Base-by-base conservation (phyloP, 2,329 filamentous ascomycete genomes). In the Blumeria hordei region DNA sequence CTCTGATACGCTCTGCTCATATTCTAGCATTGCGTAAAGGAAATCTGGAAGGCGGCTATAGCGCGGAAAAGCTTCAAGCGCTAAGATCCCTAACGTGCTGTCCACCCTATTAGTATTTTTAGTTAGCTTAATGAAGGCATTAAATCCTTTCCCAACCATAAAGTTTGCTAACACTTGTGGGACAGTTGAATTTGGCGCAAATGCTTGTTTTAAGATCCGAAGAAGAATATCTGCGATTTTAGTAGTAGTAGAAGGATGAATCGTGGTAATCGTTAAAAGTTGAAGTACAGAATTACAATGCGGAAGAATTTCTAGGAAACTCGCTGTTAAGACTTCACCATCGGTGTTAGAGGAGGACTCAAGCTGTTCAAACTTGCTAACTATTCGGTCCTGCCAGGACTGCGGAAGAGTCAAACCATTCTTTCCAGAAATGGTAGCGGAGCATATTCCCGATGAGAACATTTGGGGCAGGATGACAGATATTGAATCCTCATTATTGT, bases 141-240 rank as follows among this genome's bases (percentile, higher is more conserved):
- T 77, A 62, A 92, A 86, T 0, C 84, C 85, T 60, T 80, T 80
- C 9, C 83, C 84, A 56, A 82, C 73, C 53, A 85, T 83, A 60
- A 92, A 87, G 37, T 77, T 73, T n/a, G 78, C 76, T 63, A 81
- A 75, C 58, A 81, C 75, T 3, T 76, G 77, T 1, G 74, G 72
- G 54, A 78, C 67, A 10, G 74, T 72, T 6, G 74, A 74, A 1
- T 77, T 77, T 7, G 79, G 77, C 18, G 76, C 71, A 47, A 86
- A 68, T 0, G 81, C 78, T 28, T 81, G 72, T 60, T 79, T 77
- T 41, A 86, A 67, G 62, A 84, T 84, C 55, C 75, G 72, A 37
- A 83, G 72, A 21, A 87, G 67, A 35, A 81, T 72, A 60, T 82
- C 75, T 1, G 78, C 74, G 60, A 86, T 78, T 57, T 79, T 76